Evolutionary conservation across 208 protist species (phyloP).

Genomic region (Lotmaria passim): DNA sequence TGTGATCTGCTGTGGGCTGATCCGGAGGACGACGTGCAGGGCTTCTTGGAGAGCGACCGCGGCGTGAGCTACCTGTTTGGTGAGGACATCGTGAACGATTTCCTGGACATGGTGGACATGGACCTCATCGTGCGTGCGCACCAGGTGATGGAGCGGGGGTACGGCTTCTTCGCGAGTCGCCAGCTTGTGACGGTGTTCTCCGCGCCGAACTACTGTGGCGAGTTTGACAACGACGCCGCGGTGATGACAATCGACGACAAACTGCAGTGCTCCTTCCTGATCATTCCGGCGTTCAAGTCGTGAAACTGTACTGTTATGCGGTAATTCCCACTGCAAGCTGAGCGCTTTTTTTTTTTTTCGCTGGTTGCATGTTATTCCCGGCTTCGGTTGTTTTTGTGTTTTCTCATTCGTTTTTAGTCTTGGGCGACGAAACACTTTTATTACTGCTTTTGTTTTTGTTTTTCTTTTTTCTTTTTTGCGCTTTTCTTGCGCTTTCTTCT

Average conservation of each 20-base stretch:
- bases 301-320: too few relatives aligned
- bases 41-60: conserved; percentile 98
- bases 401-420: too few relatives aligned
- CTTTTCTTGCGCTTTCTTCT: too few relatives aligned
- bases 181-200: conserved; percentile 99
- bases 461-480: too few relatives aligned
- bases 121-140: conserved; percentile 99
- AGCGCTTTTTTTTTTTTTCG: conserved; percentile 7
- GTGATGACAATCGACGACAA: conserved; percentile 97
- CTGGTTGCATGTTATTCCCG: neutral
- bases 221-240: conserved; percentile 99
- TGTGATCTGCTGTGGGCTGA: conserved; percentile 99
- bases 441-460: too few relatives aligned
- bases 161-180: conserved; percentile 99
- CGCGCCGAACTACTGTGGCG: conserved; percentile 99
- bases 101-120: conserved; percentile 98
- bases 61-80: conserved; percentile 99
- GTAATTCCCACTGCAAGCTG: too few relatives aligned
- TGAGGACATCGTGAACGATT: conserved; percentile 97
- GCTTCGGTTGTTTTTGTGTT: neutral
- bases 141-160: conserved; percentile 98
- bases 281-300: conserved; percentile 56
- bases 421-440: too few relatives aligned
- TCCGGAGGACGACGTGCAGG: conserved; percentile 91
- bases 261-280: conserved; percentile 97